Percentiles rank a stretch among this genome's conserved stretches.
Conservation (phyloP, 306 rosid species). For the Vicia sativa region DNA sequence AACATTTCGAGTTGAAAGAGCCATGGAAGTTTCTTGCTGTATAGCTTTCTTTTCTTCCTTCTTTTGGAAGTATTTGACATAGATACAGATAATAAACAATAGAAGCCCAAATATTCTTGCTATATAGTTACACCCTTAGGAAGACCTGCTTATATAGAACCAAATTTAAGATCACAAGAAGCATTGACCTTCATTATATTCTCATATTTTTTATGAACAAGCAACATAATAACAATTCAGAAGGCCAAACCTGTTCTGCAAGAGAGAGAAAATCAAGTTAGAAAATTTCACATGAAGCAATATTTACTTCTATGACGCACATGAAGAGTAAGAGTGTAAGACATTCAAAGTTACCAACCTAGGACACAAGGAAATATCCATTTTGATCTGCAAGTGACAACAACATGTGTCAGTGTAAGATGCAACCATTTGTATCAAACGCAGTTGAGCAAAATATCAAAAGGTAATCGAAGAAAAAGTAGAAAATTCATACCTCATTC, state of each 20-base stretch:
- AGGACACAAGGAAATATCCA: slow-evolving; percentile 46
- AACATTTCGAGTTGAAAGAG: slow-evolving; percentile 50
- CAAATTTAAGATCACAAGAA: slow-evolving; percentile 39
- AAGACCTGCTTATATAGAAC: slow-evolving; percentile 48
- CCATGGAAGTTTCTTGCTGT: slow-evolving; percentile 43
- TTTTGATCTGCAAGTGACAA: slow-evolving; percentile 50
- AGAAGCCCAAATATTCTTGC: slow-evolving; percentile 59
- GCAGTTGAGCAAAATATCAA: background rate
- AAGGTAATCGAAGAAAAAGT: background rate
- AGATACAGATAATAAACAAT: slow-evolving; percentile 45
- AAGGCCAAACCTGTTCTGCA: slow-evolving; percentile 57
- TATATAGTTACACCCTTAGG: slow-evolving; percentile 51
- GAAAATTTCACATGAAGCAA: slow-evolving; percentile 30
- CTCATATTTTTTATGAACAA: slow-evolving; percentile 23
- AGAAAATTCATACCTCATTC: slow-evolving; percentile 56
- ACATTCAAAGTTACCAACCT: slow-evolving; percentile 39
- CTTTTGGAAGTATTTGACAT: slow-evolving; percentile 47
- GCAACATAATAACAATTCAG: slow-evolving; percentile 9
- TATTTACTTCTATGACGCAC: too few relatives aligned
- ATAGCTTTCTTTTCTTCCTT: slow-evolving; percentile 41
- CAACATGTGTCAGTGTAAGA: too few relatives aligned
- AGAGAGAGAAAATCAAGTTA: slow-evolving; percentile 26
- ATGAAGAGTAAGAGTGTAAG: too few relatives aligned
- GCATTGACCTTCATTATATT: background rate
- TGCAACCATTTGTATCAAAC: too few relatives aligned